phyloP scores from a whole-genome alignment of 108 stramenopile genomes.

The Fragilaria radians region DNA sequence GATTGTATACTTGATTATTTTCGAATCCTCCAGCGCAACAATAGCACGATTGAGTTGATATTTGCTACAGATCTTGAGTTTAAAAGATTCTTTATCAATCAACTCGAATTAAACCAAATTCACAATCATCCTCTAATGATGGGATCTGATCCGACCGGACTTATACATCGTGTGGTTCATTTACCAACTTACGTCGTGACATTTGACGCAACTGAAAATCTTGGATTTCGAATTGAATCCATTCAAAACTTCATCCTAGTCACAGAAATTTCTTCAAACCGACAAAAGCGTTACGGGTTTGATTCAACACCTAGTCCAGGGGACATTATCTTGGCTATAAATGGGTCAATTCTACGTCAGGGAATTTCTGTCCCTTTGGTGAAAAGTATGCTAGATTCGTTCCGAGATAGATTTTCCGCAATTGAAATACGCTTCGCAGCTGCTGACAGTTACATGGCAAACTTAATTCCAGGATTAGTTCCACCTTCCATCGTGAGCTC shows the following conservation, averaged over 20 bases:
- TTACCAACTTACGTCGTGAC: background rate
- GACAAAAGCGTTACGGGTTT: background rate
- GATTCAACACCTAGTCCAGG: slow-evolving; percentile 14
- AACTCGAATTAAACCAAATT: background rate
- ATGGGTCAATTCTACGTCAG: slow-evolving; percentile 13
- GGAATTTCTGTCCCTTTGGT: background rate
- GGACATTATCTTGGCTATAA: slow-evolving; percentile 24
- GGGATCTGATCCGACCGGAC: background rate
- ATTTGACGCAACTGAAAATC: background rate
- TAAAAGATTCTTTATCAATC: background rate
- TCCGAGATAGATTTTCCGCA: background rate
- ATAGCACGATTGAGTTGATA: background rate
- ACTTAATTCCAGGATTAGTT: too few species aligned
- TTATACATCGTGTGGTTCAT: background rate
- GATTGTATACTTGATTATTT: background rate
- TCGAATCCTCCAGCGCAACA: background rate
- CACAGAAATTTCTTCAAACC: background rate
- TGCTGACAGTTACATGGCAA: background rate
- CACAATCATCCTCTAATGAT: background rate
- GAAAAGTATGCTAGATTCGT: background rate
- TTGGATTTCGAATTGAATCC: background rate
- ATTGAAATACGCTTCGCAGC: background rate
- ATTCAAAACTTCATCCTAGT: background rate
- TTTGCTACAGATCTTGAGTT: background rate
- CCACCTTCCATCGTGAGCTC: background rate